A percentile compares a stretch with the other conserved stretches of the same genome.
phyloP scores from a whole-genome alignment of 805 yeast species.

The Metschnikowia sp. region DNA sequence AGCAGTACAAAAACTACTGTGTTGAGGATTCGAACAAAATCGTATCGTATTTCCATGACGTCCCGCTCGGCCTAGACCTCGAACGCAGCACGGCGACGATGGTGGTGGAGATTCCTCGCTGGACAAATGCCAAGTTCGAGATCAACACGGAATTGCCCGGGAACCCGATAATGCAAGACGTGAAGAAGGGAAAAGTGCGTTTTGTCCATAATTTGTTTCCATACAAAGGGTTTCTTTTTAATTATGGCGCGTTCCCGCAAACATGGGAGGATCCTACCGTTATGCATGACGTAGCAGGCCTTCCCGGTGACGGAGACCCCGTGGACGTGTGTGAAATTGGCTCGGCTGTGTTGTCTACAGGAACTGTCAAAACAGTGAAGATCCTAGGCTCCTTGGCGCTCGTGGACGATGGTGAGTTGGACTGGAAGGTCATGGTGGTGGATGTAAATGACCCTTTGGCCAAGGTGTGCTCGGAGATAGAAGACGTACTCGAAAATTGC shows the following conservation, averaged over 20 bases:
- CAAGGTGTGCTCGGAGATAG: slow-evolving; percentile 78
- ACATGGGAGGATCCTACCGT: slow-evolving; percentile 78
- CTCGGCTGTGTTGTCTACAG: slow-evolving; percentile 58
- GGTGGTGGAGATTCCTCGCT: slow-evolving; percentile 97
- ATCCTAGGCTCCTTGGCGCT: slow-evolving; percentile 93
- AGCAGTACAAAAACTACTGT: slow-evolving; percentile 42
- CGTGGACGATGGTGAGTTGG: slow-evolving; percentile 88
- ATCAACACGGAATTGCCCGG: slow-evolving; percentile 78
- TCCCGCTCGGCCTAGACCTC: slow-evolving; percentile 53
- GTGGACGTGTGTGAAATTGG: slow-evolving; percentile 93
- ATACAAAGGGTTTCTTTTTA: slow-evolving; percentile 96
- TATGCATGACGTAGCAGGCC: slow-evolving; percentile 43
- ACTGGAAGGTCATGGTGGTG: slow-evolving; percentile 90
- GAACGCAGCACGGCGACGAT: slow-evolving; percentile 47
- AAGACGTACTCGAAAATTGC: slow-evolving; percentile 83
- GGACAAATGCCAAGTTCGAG: slow-evolving; percentile 97
- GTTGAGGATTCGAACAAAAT: slow-evolving; percentile 32
- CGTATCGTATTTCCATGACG: slow-evolving; percentile 70
- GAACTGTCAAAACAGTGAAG: slow-evolving; percentile 82
- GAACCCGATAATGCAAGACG: slow-evolving; percentile 96
- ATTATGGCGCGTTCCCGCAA: slow-evolving; percentile 98
- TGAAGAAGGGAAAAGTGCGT: slow-evolving; percentile 94
- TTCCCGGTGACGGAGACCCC: slow-evolving; percentile 90
- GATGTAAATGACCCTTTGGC: slow-evolving; percentile 85
- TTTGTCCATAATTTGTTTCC: slow-evolving; percentile 98